phyloP scores from a whole-genome alignment of 495 filamentous ascomycete genomes.

The Arthonia radiata region DNA sequence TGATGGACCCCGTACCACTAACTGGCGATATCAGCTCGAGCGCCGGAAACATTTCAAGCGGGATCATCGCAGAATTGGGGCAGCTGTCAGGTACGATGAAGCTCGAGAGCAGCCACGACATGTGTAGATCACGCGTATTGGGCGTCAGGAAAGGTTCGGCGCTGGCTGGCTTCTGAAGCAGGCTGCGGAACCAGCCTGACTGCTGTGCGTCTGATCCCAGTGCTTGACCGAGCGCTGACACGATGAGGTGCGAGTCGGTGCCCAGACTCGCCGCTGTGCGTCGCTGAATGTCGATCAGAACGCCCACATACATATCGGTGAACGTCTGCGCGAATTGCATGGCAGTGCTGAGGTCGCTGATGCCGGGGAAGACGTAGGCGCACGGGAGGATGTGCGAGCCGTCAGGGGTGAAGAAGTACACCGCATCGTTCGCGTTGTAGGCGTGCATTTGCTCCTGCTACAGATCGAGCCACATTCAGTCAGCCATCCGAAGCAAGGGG shows the following conservation, averaged over 20 bases:
- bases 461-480: no score
- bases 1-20: no score
- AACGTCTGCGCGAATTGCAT: constrained; percentile 35
- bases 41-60: constrained; percentile 23
- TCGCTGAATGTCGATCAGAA: constrained; percentile 36
- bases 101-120: constrained; percentile 27
- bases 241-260: constrained; percentile 23
- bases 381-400: constrained; percentile 35
- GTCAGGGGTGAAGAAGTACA: constrained; percentile 21
- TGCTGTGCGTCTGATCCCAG: constrained; percentile 53
- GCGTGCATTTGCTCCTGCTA: constrained; percentile 51
- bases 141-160: constrained; percentile 40
- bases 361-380: constrained; percentile 34
- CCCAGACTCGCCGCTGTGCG: constrained; percentile 26
- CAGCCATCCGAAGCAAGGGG: no score
- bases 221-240: constrained; percentile 32
- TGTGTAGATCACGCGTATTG: constrained; percentile 28
- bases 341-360: constrained; percentile 25
- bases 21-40: no score
- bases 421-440: constrained; percentile 27
- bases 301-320: constrained; percentile 37
- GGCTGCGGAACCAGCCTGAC: constrained; percentile 35
- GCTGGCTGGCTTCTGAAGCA: constrained; percentile 29
- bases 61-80: constrained; percentile 25
- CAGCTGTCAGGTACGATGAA: constrained; percentile 39